Evolutionary conservation across 805 yeast genomes (phyloP), one percentile per base, ranked within the genome.

Genomic region (Zygoascus ofunaensis): DNA sequence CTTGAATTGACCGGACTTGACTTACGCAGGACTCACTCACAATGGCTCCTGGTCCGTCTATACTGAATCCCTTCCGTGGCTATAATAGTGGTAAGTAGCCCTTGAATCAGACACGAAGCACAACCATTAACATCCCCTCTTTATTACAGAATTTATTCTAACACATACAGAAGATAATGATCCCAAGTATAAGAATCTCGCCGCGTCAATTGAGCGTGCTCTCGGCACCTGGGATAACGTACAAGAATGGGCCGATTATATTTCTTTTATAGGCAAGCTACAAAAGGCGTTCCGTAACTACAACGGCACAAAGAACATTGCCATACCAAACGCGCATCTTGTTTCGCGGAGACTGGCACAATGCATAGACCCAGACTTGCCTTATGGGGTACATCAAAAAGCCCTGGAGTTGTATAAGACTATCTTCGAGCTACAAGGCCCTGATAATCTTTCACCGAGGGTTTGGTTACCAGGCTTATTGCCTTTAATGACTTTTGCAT

Each of bases 211-310:
- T 10, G 90, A 83, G 42, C 75, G 80, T 52, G 85, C 92, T 0
- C 67, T 92, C 19, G 71, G 74, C 4, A 70, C 76, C 17, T 90
- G 90, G 66, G 95, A 86, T 42, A 66, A 83, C 1, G 82, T 87
- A 1, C 83, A 79, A 26, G 98, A 92, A 66, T 92, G 99, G 99
- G 97, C 98, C 12, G 98, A 92, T 60, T 87, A 90, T 60, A 92
- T 92, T 45, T 82, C 97, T 19, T 89, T 86, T 59, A 68, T 94
- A 37, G 79, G 90, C 2, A 77, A 83, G 48, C 71, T 94, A 4
- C 78, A 79, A 47, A 85, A 87, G 59, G 80, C 94, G 0, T 62
- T 89, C 34, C 76, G 73, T 47, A 63, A 66, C 18, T 37, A 37
- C 20, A 71, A 60, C 54, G 40, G 34, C 12, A 71, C 54, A 51